Percentiles rank a stretch among this genome's conserved stretches.
phyloP scores from a whole-genome alignment of 495 filamentous ascomycete species.

The Aspergillus haitiensis region DNA sequence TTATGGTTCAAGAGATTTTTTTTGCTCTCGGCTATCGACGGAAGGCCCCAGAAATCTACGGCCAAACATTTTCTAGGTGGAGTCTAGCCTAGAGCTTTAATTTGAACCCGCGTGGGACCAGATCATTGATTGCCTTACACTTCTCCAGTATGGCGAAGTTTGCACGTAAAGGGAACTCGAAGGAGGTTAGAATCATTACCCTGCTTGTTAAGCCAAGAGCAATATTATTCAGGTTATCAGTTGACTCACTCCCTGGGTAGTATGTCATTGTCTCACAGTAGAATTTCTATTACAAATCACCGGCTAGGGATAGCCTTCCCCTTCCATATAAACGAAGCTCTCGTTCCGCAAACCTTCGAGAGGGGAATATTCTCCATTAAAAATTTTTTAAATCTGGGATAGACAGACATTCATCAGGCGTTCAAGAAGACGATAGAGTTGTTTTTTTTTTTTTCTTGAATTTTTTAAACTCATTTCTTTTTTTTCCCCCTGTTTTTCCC shows the following conservation, averaged over 20 bases:
- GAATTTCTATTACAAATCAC: conserved; percentile 19
- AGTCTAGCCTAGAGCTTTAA: conserved; percentile 8
- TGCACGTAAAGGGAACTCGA: conserved; percentile 21
- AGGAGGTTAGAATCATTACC: conserved; percentile 3
- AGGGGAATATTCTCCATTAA: not conserved
- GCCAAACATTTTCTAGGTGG: not conserved
- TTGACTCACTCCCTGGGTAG: conserved; percentile 3
- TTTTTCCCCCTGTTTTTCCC: not conserved
- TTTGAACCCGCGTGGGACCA: conserved; percentile 17
- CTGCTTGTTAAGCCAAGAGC: not conserved
- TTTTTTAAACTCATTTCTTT: conserved; percentile 1
- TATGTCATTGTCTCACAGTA: conserved; percentile 3
- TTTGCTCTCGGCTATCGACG: conserved; percentile 11
- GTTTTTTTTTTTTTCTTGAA: not conserved
- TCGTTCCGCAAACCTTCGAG: not conserved
- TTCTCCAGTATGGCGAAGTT: conserved; percentile 12
- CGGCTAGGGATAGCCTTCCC: not conserved
- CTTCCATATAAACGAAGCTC: conserved; percentile 15
- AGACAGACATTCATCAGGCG: not conserved
- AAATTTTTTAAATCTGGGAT: not conserved
- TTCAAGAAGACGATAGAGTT: not conserved
- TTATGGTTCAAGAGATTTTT: not conserved
- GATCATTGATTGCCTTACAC: conserved; percentile 7
- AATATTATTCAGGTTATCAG: conserved; percentile 9
- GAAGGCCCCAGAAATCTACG: not conserved